Evolutionary conservation across 1,284 basidiomycete genomes (phyloP), one percentile per base, ranked within the genome.

Genomic region (Ustilago tritici): DNA sequence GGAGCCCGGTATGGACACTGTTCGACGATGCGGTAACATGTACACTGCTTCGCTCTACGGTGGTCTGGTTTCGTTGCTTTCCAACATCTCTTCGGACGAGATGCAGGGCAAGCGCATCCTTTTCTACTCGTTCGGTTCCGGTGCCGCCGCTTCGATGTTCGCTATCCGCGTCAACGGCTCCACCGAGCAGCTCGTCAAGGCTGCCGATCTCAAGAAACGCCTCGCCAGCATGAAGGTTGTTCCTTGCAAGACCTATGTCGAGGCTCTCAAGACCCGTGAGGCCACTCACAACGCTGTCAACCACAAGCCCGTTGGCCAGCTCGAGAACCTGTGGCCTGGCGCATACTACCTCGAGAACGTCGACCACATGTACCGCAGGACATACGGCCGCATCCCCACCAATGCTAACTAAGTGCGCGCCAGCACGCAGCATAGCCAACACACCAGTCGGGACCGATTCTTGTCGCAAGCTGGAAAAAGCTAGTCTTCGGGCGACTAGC

Each of bases 41-140:
- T 98, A 99, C 90, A 95, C 96, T 28, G 96, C 93, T n/a, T 95
- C 94, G 52, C 89, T 99, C 34, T 98, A 96, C 87, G 95, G 94
- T 65, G 95, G 94, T 78, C 91, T 99, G 69, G 93, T 95, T 40
- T 93, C 81, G 38, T 68, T 85, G 61, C 67, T 85, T 28, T 70
- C 71, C 60, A 85, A 85, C 80, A 57, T 78, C 19, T 35, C 74
- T 5, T 71, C 80, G 47, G 55, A 63, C 46, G 75, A 82, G 53
- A 75, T 85, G n/a, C 74, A 84, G 74, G 83, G 82, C 78, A 86
- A 85, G 80, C 78, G 82, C 49, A 89, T 96, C 85, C 92, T 92
- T 79, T 89, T 98, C 89, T 99, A 95, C 89, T 94, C 94, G 55
- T 98, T 95, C 87, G 96, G 96, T 60, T 92, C 91, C 57, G 96